Evolutionary conservation across 768 basidiomycete species (phyloP).

Genomic region (Tulasnella sp.): DNA sequence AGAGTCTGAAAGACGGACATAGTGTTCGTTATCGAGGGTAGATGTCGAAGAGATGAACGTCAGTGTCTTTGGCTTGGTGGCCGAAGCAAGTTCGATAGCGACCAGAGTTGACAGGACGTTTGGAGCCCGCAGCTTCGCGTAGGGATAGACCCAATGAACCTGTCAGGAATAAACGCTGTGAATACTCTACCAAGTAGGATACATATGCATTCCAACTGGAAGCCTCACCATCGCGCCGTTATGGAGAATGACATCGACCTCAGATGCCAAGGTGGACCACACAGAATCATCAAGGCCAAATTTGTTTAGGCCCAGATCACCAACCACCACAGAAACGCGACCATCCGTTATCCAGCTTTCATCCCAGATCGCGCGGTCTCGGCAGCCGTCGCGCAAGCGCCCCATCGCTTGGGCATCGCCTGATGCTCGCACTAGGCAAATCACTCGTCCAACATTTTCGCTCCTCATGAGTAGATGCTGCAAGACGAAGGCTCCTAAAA

Average conservation of each 20-base stretch:
- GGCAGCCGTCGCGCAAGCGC: conserved; percentile 59
- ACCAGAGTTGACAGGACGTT: conserved; percentile 91
- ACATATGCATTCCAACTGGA: neutral
- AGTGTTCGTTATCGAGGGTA: conserved; percentile 85
- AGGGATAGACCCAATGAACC: conserved; percentile 99
- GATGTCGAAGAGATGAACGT: conserved; percentile 94
- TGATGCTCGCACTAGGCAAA: conserved; percentile 81
- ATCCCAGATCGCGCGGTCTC: conserved; percentile 79
- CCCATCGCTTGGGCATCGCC: conserved; percentile 47
- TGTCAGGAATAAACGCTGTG: conserved; percentile 24
- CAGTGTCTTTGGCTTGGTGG: conserved; percentile 60
- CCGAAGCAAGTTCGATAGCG: conserved; percentile 65
- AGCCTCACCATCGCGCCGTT: conserved; percentile 86
- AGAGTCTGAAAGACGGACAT: conserved; percentile 75
- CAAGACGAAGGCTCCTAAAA: conserved; percentile 88
- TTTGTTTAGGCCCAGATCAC: conserved; percentile 63
- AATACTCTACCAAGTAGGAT: neutral
- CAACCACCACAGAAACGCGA: conserved; percentile 66
- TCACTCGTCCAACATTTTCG: conserved; percentile 65
- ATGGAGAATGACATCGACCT: conserved; percentile 78
- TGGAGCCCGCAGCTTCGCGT: conserved; percentile 79
- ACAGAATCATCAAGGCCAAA: conserved; percentile 57
- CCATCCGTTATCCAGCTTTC: conserved; percentile 63
- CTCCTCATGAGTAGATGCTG: conserved; percentile 57
- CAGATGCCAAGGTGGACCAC: conserved; percentile 57